Evolutionary conservation across 208 protist species (phyloP).

Genomic region (Acanthamoeba sp.): DNA sequence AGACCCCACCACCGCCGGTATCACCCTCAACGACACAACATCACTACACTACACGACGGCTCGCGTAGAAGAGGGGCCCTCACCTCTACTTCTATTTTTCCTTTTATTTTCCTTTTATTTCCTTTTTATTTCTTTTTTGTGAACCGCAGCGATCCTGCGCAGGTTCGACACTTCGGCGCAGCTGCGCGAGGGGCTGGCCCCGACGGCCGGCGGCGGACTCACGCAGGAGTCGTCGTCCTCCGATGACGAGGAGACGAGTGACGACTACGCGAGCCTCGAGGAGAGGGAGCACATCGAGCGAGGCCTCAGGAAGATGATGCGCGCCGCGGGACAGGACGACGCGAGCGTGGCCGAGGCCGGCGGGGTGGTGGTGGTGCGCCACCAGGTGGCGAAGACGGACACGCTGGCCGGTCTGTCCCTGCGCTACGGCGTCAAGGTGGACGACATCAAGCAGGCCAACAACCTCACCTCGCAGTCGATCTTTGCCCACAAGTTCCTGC

Average conservation of each 20-base stretch:
- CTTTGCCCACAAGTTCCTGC: conserved; percentile 43
- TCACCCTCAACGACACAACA: no score
- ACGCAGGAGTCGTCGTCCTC: background rate
- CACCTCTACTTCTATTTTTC: no score
- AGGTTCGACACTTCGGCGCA: background rate
- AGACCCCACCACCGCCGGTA: background rate
- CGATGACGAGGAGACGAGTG: background rate
- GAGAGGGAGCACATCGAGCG: background rate
- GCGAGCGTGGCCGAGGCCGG: background rate
- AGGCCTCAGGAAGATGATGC: background rate
- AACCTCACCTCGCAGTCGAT: conserved; percentile 60
- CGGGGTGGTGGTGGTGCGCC: background rate
- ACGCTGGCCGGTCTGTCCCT: conserved; percentile 20
- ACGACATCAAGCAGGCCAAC: conserved; percentile 65
- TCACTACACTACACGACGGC: no score
- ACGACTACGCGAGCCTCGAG: background rate
- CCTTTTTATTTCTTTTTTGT: no score
- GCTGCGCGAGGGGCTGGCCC: background rate
- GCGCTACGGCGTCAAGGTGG: conserved; percentile 56
- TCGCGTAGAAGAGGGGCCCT: no score
- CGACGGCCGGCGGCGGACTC: background rate
- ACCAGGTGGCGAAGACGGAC: conserved; percentile 22
- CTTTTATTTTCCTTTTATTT: no score
- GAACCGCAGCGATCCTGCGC: conserved; percentile 20
- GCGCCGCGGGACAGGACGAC: background rate